These are phyloP conservation scores for Candida andamanensis DNA, from an alignment of 805 yeast genomes.

Conservation along the genomic window DNA sequence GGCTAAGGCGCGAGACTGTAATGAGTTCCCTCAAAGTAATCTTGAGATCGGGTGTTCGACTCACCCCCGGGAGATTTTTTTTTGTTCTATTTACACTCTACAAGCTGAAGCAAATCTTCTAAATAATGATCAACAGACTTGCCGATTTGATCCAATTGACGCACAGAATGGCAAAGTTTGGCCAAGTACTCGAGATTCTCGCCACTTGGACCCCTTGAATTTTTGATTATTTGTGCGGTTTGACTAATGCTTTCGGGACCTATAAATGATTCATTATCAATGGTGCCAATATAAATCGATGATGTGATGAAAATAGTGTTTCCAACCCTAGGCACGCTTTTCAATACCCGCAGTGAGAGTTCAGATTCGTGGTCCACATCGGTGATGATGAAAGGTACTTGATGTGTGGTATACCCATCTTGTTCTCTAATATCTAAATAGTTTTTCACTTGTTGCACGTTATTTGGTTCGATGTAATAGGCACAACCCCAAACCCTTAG, in stretches of 20 bases:
- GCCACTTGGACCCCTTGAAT: slow-evolving; percentile 76
- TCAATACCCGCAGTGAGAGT: slow-evolving; percentile 4
- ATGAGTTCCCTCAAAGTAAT: slow-evolving; percentile 26
- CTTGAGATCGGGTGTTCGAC: slow-evolving; percentile 44
- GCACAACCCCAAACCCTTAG: slow-evolving; percentile 75
- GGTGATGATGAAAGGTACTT: slow-evolving; percentile 56
- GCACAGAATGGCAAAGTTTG: slow-evolving; percentile 45
- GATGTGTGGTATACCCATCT: slow-evolving; percentile 76
- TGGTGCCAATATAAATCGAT: slow-evolving; percentile 76
- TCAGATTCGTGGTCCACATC: slow-evolving; percentile 12
- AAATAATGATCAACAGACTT: slow-evolving; percentile 27
- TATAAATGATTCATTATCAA: slow-evolving; percentile 72
- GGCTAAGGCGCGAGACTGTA: slow-evolving; percentile 44
- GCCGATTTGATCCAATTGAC: slow-evolving; percentile 16
- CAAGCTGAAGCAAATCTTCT: slow-evolving; percentile 22
- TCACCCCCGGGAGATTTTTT: slow-evolving; percentile 38
- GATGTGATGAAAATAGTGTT: slow-evolving; percentile 48
- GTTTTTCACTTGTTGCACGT: slow-evolving; percentile 55
- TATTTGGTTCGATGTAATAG: slow-evolving; percentile 66
- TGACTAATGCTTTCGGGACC: slow-evolving; percentile 66
- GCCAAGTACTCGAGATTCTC: slow-evolving; percentile 66
- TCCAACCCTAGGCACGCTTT: slow-evolving; percentile 11
- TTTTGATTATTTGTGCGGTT: slow-evolving; percentile 58
- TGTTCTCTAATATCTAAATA: slow-evolving; percentile 82
- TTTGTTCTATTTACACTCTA: slow-evolving; percentile 2